Percentiles rank a stretch among this genome's conserved stretches.
These are phyloP conservation scores for Chlorella sp. DNA, from an alignment of 139 green algal genomes.

Conservation along the genomic window DNA sequence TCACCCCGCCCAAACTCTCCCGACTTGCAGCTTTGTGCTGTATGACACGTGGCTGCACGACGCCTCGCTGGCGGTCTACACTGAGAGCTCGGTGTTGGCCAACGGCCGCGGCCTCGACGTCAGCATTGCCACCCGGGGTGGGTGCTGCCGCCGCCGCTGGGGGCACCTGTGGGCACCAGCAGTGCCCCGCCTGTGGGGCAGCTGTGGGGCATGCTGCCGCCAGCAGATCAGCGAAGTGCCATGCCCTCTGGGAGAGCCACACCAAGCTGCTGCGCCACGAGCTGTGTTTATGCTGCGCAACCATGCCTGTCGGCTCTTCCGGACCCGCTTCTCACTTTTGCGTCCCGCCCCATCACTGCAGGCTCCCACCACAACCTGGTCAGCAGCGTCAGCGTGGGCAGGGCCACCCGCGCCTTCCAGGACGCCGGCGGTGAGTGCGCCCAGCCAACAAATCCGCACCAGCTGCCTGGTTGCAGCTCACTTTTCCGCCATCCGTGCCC, in stretches of 20 bases:
- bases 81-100: slow-evolving; percentile 1
- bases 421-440: slow-evolving; percentile 6
- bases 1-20: background rate
- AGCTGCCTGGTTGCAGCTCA: too few relatives aligned
- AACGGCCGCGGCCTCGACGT: slow-evolving; percentile 6
- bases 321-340: background rate
- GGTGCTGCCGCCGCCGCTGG: background rate
- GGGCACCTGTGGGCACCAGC: too few relatives aligned
- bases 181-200: background rate
- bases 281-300: too few relatives aligned
- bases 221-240: too few relatives aligned
- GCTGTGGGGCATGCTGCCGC: too few relatives aligned
- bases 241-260: too few relatives aligned
- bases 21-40: slow-evolving; percentile 1
- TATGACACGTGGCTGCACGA: slow-evolving; percentile 16
- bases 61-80: slow-evolving; percentile 20
- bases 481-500: too few relatives aligned
- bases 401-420: slow-evolving; percentile 13
- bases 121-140: slow-evolving; percentile 18
- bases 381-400: slow-evolving; percentile 1
- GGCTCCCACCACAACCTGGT: slow-evolving; percentile 30
- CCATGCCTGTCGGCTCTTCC: background rate
- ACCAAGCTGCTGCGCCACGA: too few relatives aligned
- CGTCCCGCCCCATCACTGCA: background rate
- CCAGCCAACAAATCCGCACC: too few relatives aligned